Percentiles rank a stretch among this genome's conserved stretches.
These are phyloP conservation scores for Trypanosoma avium DNA, from an alignment of 208 protist species.

Conservation along the genomic window DNA sequence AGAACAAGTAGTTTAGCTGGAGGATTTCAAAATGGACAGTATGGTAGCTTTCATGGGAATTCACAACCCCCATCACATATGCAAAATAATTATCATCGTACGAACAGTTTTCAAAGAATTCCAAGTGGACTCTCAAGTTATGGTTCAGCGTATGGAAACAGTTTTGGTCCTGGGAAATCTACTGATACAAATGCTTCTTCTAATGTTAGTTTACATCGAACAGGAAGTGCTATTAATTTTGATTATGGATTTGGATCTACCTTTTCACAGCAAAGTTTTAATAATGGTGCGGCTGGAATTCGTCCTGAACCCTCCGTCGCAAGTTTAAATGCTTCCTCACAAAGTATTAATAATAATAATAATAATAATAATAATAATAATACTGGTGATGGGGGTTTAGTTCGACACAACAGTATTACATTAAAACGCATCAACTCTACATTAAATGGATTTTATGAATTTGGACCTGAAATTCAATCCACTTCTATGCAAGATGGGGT, in stretches of 20 bases:
- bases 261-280: background rate
- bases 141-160: background rate
- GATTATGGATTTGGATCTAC: background rate
- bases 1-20: background rate
- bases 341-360: no score
- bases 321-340: no score
- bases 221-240: background rate
- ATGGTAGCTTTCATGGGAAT: background rate
- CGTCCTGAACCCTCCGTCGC: background rate
- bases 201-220: background rate
- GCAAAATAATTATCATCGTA: background rate
- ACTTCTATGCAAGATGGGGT: background rate
- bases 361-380: background rate
- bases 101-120: background rate
- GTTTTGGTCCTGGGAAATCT: background rate
- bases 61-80: background rate
- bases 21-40: background rate
- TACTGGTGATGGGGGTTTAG: background rate
- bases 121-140: background rate
- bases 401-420: slow-evolving; percentile 15
- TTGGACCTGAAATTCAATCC: background rate
- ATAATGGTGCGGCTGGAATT: background rate
- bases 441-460: slow-evolving; percentile 14
- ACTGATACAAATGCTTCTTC: background rate
- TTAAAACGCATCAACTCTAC: slow-evolving; percentile 5